A percentile compares a stretch with the other conserved stretches of the same genome.
phyloP scores from a whole-genome alignment of 768 basidiomycete species.

The Tulasnella sp. region DNA sequence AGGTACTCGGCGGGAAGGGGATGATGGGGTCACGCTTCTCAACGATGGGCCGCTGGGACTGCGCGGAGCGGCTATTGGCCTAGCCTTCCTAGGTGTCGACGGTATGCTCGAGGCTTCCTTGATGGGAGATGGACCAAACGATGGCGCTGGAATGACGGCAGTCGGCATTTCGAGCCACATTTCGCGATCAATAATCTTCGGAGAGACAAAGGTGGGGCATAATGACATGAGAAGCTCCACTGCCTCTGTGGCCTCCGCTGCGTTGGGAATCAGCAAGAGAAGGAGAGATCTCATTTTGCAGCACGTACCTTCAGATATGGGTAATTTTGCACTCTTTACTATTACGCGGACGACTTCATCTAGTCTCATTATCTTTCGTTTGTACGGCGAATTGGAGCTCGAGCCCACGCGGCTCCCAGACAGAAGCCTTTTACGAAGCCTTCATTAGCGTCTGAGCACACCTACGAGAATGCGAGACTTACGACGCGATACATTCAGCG shows the following conservation, averaged over 20 bases:
- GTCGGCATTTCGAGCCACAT: conserved; percentile 16
- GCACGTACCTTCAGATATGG: conserved; percentile 12
- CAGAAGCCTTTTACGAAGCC: background rate
- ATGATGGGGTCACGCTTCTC: background rate
- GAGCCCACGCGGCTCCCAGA: background rate
- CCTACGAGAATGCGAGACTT: conserved; percentile 25
- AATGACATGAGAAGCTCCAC: conserved; percentile 7
- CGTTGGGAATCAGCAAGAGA: background rate
- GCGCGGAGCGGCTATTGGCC: background rate
- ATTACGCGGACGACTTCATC: conserved; percentile 15
- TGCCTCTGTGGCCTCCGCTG: conserved; percentile 16
- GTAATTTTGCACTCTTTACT: conserved; percentile 16
- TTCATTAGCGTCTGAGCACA: conserved; percentile 7
- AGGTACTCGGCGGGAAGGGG: background rate
- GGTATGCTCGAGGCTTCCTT: background rate
- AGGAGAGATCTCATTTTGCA: background rate
- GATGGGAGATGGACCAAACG: conserved; percentile 5
- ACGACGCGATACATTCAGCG: conserved; percentile 88
- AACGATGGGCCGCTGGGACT: too few species aligned
- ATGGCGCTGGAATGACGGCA: background rate
- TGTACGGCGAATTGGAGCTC: conserved; percentile 1
- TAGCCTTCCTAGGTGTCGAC: background rate
- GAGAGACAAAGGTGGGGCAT: conserved; percentile 13
- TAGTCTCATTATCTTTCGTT: conserved; percentile 12
- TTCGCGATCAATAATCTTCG: conserved; percentile 10